Evolutionary conservation across 2,329 filamentous ascomycete genomes (phyloP), one percentile per base, ranked within the genome.

Genomic region (Xylariomycetidae sp.): DNA sequence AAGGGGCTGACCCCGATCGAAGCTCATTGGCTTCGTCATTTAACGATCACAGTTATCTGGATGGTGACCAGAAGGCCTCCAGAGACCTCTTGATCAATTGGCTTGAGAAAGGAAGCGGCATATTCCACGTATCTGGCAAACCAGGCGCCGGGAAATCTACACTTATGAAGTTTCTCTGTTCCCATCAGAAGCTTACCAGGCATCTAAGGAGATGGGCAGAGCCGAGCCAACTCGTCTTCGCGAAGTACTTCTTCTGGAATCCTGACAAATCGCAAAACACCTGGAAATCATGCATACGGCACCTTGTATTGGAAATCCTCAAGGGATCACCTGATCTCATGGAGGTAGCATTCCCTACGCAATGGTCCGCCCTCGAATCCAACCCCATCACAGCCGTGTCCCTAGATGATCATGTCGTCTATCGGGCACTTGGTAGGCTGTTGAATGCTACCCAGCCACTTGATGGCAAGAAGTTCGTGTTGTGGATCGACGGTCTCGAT

Each of bases 71-170:
- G 19, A 38, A 29, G 32, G n/a, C n/a, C n/a, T n/a, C 33, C 18
- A 25, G 31, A 12, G 10, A 19, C 14, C 4, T 10, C 3, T 42
- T 46, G 13, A 37, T 29, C 6, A 13, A 33, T 12, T 46, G 45
- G 45, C 41, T 48, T 3, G 19, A 23, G 14, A 16, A 22, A 6
- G 37, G 31, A 10, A 10, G 25, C 2, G 45, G 45, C 5, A 40
- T 46, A 2, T 49, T 45, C 24, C 38, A 42, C 10, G 40, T 55
- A 7, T 40, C 37, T 1, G 52, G 52, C 1, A 55, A 55, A 12
- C 46, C 50, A 2, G 48, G 52, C 3, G 47, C 47, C 13, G 50
- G 51, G 1, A 51, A 52, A 27, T 52, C 49, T 3, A 53, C 49
- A 6, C 23, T 54, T 10, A 49, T 54, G 50, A 55, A 50, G 19